These are phyloP conservation scores for Apophysomyces ossiformis DNA, from an alignment of 371 early-diverging fungal species.

Conservation along the genomic window DNA sequence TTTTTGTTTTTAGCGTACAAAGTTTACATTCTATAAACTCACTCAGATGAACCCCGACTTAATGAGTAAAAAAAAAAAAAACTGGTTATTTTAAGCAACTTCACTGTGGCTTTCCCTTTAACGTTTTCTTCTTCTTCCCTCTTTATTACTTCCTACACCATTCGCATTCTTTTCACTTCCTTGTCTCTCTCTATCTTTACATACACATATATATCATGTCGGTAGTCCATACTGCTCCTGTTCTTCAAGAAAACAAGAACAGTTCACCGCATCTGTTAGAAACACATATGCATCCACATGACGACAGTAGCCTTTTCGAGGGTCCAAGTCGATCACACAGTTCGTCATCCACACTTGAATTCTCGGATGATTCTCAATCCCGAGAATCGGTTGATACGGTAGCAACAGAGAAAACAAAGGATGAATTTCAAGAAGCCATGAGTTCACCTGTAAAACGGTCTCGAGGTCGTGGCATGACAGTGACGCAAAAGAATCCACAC, in stretches of 20 bases:
- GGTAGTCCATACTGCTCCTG: neutral
- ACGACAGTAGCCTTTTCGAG: no score
- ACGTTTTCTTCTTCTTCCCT: neutral
- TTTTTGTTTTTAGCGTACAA: no score
- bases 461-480: constrained; percentile 24
- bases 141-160: neutral
- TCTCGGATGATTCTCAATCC: constrained; percentile 4
- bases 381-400: constrained; percentile 16
- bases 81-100: neutral
- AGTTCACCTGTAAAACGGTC: constrained; percentile 2
- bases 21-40: no score
- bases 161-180: neutral
- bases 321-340: constrained; percentile 9
- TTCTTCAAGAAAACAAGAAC: neutral
- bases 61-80: no score
- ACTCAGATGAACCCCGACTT: no score
- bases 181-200: neutral
- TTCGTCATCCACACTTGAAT: constrained; percentile 10
- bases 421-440: no score
- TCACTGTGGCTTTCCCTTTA: neutral
- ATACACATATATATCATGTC: no score
- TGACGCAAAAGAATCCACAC: constrained; percentile 17
- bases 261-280: neutral
- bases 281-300: no score
- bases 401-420: constrained; percentile 2